Evolutionary conservation across 306 rosid species (phyloP).

Genomic region (Nissolia schottii): DNA sequence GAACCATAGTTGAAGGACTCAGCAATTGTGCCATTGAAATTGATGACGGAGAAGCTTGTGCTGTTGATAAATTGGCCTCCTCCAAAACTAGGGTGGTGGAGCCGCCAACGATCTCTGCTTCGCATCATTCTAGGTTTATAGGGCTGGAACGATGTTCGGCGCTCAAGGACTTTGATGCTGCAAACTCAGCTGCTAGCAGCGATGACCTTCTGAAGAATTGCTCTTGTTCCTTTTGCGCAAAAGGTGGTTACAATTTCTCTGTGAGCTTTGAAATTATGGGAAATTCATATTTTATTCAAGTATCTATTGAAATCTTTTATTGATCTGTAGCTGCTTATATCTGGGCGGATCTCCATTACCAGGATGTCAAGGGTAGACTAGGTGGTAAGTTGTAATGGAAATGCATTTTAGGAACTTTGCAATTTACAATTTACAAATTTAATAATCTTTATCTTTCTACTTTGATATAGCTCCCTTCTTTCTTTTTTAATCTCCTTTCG

Average conservation of each 20-base stretch:
- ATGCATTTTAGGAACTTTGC: neutral
- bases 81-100: conserved; percentile 21
- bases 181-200: conserved; percentile 14
- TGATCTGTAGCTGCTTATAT: conserved; percentile 64
- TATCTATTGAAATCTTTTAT: conserved; percentile 17
- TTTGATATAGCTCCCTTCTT: neutral
- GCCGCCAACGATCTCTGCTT: conserved; percentile 27
- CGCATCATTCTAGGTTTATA: conserved; percentile 32
- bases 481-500: neutral
- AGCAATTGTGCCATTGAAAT: conserved; percentile 22
- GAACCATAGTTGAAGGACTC: conserved; percentile 22
- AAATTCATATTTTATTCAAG: neutral
- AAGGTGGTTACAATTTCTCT: conserved; percentile 46
- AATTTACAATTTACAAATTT: neutral
- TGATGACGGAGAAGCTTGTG: conserved; percentile 17
- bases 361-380: conserved; percentile 81
- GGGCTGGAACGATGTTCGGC: conserved; percentile 57
- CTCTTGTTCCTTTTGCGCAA: conserved; percentile 79
- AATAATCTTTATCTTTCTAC: neutral
- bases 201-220: conserved; percentile 51
- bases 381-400: conserved; percentile 41
- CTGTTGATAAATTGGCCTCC: conserved; percentile 17
- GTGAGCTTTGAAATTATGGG: neutral
- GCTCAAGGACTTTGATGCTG: conserved; percentile 29
- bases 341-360: conserved; percentile 89